phyloP scores from a whole-genome alignment of 2,329 filamentous ascomycete genomes.

The Beauveria caledonica region DNA sequence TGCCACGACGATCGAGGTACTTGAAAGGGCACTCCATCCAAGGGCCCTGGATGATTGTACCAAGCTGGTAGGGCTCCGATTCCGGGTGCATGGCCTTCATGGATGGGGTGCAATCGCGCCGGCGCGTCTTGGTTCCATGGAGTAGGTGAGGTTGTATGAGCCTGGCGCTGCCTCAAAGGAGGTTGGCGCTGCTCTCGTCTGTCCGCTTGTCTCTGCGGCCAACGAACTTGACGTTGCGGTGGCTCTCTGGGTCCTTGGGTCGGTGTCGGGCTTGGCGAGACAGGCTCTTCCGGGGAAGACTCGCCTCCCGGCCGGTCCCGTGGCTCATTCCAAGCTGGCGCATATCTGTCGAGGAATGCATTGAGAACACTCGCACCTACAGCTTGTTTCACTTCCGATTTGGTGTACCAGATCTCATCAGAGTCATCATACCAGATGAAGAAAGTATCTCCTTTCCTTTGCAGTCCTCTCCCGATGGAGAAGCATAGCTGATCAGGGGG shows the following conservation, averaged over 20 bases:
- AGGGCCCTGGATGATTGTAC: not conserved
- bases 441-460: not conserved
- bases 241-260: not conserved
- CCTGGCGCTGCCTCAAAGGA: not conserved
- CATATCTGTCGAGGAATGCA: not conserved
- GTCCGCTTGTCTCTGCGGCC: not conserved
- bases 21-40: not conserved
- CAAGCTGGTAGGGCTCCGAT: not conserved
- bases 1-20: not conserved
- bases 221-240: not conserved
- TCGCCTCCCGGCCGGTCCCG: not conserved
- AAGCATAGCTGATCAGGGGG: not conserved
- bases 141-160: not conserved
- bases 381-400: not conserved
- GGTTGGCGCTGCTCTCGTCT: not conserved
- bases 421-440: not conserved
- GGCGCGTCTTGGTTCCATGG: not conserved
- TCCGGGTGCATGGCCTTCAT: not conserved
- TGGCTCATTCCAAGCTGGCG: not conserved
- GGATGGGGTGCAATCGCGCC: not conserved
- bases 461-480: not conserved
- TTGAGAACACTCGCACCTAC: not conserved
- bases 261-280: not conserved
- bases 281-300: not conserved
- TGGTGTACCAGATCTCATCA: not conserved